Evolutionary conservation across 352 stramenopile species (phyloP).

Genomic region (Phytophthora megakarya): DNA sequence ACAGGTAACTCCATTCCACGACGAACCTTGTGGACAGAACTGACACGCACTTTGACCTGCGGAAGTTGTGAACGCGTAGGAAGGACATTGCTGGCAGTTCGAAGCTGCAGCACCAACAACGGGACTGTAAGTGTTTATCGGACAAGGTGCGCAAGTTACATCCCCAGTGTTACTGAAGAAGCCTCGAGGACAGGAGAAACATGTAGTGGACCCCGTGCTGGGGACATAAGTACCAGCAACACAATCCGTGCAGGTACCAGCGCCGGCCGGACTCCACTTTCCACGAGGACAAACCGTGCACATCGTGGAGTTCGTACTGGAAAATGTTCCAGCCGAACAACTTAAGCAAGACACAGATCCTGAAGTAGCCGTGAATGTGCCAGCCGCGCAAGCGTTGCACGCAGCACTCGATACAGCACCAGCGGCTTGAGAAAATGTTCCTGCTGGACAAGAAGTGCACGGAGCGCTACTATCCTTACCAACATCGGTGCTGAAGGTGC

Average conservation of each 20-base stretch:
- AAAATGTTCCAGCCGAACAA: conserved; percentile 47
- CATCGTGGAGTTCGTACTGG: conserved; percentile 39
- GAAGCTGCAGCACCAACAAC: conserved; percentile 25
- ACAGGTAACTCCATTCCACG: conserved; percentile 31
- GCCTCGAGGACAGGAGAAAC: conserved; percentile 58
- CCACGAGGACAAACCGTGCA: conserved; percentile 52
- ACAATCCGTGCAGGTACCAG: conserved; percentile 47
- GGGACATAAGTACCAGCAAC: conserved; percentile 53
- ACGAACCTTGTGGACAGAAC: conserved; percentile 37
- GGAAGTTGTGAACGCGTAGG: conserved; percentile 41
- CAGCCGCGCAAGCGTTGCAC: conserved; percentile 39
- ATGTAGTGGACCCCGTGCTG: conserved; percentile 39
- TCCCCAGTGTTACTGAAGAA: conserved; percentile 59
- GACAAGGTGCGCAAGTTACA: conserved; percentile 46
- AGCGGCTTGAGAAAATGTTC: conserved; percentile 47
- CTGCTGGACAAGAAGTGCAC: conserved; percentile 55
- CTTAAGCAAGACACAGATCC: conserved; percentile 30
- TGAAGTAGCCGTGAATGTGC: conserved; percentile 21
- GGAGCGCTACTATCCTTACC: conserved; percentile 42
- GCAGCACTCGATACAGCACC: conserved; percentile 37
- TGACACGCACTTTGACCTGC: conserved; percentile 40
- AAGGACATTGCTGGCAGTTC: conserved; percentile 41
- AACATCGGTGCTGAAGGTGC: conserved; percentile 51
- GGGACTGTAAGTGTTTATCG: conserved; percentile 53
- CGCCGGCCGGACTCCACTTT: conserved; percentile 45